Conservation (phyloP, 805 yeast species). For the Teunomyces barrocoloradensis region DNA sequence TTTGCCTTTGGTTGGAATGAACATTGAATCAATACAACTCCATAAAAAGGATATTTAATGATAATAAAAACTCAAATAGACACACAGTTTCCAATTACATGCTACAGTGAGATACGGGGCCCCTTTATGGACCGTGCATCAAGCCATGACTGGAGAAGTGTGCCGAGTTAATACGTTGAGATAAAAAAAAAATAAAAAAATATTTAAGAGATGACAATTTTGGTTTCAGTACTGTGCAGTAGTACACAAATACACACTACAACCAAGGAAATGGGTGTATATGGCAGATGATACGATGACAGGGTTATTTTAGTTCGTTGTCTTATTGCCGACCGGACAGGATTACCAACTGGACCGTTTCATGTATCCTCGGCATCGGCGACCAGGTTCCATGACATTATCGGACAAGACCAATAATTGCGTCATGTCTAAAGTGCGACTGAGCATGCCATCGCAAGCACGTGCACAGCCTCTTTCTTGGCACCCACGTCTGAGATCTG, state of each 20-base stretch:
- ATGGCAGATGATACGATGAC: no score
- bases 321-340: neutral
- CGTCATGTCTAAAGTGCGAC: neutral
- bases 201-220: neutral
- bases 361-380: neutral
- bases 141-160: constrained; percentile 1
- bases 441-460: constrained; percentile 1
- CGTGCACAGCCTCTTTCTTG: neutral
- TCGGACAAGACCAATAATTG: neutral
- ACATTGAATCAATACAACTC: constrained; percentile 12
- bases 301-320: no score
- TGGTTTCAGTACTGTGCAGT: neutral
- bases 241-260: neutral
- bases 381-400: no score
- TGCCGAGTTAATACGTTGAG: neutral
- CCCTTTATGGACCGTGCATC: neutral
- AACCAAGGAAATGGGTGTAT: no score
- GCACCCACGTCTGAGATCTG: neutral
- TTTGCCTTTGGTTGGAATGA: constrained; percentile 23
- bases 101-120: neutral
- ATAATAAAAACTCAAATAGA: no score
- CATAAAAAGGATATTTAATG: constrained; percentile 15
- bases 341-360: neutral
- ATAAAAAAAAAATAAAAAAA: neutral
- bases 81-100: neutral